A percentile compares a stretch with the other conserved stretches of the same genome.
phyloP scores from a whole-genome alignment of 2,329 filamentous ascomycete genomes.

The Pestalotiopsis fici region DNA sequence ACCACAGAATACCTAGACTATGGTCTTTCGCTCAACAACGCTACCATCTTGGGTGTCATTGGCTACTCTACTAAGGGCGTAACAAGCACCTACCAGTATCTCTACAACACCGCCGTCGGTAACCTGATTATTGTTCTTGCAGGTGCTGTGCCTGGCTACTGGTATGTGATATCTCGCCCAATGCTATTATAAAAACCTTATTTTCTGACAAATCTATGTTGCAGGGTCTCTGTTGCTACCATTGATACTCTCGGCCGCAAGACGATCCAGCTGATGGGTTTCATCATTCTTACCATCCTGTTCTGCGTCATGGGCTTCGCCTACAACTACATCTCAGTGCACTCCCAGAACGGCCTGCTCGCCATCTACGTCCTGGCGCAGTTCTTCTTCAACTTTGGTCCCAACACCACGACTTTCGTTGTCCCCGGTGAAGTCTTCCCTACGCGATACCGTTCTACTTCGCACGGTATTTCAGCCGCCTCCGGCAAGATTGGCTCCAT shows the following conservation, averaged over 20 bases:
- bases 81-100: slow-evolving; percentile 64
- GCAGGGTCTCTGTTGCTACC: slow-evolving; percentile 77
- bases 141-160: slow-evolving; percentile 80
- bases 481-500: slow-evolving; percentile 58
- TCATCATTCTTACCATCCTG: slow-evolving; percentile 60
- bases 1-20: slow-evolving; percentile 36
- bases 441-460: slow-evolving; percentile 57
- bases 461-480: slow-evolving; percentile 58
- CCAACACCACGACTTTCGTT: slow-evolving; percentile 59
- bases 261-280: slow-evolving; percentile 71
- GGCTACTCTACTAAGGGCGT: slow-evolving; percentile 62
- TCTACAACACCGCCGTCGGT: slow-evolving; percentile 75
- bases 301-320: slow-evolving; percentile 62
- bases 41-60: slow-evolving; percentile 69
- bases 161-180: slow-evolving; percentile 49
- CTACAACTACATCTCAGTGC: slow-evolving; percentile 47
- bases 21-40: slow-evolving; percentile 75
- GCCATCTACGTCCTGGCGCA: slow-evolving; percentile 58
- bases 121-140: slow-evolving; percentile 80
- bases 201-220: slow-evolving; percentile 53
- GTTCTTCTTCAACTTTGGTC: slow-evolving; percentile 62
- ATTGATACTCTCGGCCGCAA: slow-evolving; percentile 77
- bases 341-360: slow-evolving; percentile 50
- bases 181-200: no score
- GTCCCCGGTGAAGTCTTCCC: slow-evolving; percentile 59